These are phyloP conservation scores for Cytospora leucostoma DNA, from an alignment of 2,329 filamentous ascomycete genomes.

Conservation along the genomic window DNA sequence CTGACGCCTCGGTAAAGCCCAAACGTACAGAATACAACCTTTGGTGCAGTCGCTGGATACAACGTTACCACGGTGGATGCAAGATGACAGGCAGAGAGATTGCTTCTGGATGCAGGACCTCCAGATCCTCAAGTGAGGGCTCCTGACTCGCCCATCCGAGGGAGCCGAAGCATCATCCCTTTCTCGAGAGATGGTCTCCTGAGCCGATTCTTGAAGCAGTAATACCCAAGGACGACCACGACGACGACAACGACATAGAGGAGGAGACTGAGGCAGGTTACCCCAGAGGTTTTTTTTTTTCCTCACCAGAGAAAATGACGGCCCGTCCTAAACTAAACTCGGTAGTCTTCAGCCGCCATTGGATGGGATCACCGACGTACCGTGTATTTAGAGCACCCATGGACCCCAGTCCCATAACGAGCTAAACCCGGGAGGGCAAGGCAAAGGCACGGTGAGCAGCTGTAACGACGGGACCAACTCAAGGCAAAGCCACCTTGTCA, in stretches of 20 bases:
- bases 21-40: conserved; percentile 19
- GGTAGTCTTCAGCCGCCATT: background rate
- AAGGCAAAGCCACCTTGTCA: no score
- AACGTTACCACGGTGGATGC: conserved; percentile 19
- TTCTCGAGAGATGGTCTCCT: conserved; percentile 1
- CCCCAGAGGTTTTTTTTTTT: background rate
- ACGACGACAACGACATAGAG: background rate
- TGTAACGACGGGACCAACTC: background rate
- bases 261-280: no score
- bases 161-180: conserved; percentile 2
- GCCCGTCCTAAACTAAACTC: background rate
- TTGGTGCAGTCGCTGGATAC: conserved; percentile 8
- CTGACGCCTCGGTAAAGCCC: conserved; percentile 15
- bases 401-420: background rate
- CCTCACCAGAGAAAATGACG: background rate
- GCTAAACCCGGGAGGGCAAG: background rate
- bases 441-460: background rate
- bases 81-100: conserved; percentile 19
- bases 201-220: background rate
- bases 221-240: background rate
- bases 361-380: background rate
- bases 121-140: background rate
- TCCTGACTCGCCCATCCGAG: conserved; percentile 5
- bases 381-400: background rate
- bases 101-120: conserved; percentile 13